Percentiles rank a stretch among this genome's conserved stretches.
Conservation (phyloP, 495 filamentous ascomycete genomes). For the Viridothelium virens region DNA sequence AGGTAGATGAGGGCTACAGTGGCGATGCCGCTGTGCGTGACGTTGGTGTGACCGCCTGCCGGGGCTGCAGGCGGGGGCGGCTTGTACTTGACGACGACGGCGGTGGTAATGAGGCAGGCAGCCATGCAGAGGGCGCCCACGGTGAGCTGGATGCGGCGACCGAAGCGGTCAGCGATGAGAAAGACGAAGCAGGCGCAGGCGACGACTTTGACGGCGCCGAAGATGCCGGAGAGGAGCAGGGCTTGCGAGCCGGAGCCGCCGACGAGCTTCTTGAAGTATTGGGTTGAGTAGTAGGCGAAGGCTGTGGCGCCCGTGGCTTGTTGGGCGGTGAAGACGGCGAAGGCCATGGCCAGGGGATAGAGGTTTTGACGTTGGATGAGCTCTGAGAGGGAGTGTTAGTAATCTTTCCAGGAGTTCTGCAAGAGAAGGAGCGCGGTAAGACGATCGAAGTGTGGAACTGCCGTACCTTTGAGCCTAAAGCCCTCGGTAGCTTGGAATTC, state of each 20-base stretch:
- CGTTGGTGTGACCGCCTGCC: constrained; percentile 5
- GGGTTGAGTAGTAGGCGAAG: constrained; percentile 31
- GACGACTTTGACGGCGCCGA: constrained; percentile 24
- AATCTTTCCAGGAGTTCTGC: constrained; percentile 3
- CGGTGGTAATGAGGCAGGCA: constrained; percentile 23
- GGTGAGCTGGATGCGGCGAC: constrained; percentile 19
- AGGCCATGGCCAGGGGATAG: constrained; percentile 36
- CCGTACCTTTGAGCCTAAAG: constrained; percentile 13
- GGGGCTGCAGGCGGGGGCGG: constrained; percentile 8
- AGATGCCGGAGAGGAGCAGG: constrained; percentile 25
- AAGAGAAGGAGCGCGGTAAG: not conserved
- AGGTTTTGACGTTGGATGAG: constrained; percentile 33
- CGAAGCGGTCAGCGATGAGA: constrained; percentile 25
- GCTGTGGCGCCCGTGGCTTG: constrained; percentile 38
- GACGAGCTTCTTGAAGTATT: constrained; percentile 31
- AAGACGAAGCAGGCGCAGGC: constrained; percentile 24
- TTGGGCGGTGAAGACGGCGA: constrained; percentile 47
- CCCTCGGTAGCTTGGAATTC: constrained; percentile 20
- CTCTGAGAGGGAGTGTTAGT: constrained; percentile 26
- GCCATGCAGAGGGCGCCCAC: constrained; percentile 25
- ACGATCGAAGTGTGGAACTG: not conserved
- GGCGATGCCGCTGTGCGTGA: constrained; percentile 21
- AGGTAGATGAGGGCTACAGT: constrained; percentile 29
- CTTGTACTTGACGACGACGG: constrained; percentile 16
- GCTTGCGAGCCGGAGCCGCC: constrained; percentile 21